Base-by-base conservation (phyloP, 2,329 filamentous ascomycete genomes). In the Magnaporthales sp. region DNA sequence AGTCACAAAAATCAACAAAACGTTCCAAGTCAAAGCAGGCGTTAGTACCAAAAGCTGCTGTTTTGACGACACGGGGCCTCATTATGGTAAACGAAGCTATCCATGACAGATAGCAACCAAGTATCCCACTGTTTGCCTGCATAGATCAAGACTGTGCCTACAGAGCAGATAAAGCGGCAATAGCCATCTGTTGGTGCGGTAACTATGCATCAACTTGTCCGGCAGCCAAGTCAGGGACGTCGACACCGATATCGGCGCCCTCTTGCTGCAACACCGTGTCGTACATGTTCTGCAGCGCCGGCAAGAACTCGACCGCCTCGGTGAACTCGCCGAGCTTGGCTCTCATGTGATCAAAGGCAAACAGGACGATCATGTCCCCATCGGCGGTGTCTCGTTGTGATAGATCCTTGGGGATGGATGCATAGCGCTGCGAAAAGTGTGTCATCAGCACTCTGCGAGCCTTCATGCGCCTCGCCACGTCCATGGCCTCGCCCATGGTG, bases 371-470 rank as follows among this genome's bases (percentile, higher is more conserved):
- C 80, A 88, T 84, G 68, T 86, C 81, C 24, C 77, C 78, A 32
- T 73, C 72, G 6, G 76, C 74, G 67, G 77, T 76, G 66, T 71
- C 68, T 68, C 68, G 70, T 27, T 70, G 64, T 58, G 68, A n/a
- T 13, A 70, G 70, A 32, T 65, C 46, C 51, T 74, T 79, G 1
- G 85, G 88, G 38, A 87, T 81, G 77, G 94, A 94, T 72, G 92
- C 90, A 77, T 99, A 99, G 8, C 95, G 85, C 80, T 99, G 95
- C 66, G 89, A 93, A 78, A 99, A 99, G 76, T 99, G 95, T 8
- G 95, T 99, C 63, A 99, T 83, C 66, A 99, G 79, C 19, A 95
- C 89, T 19, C 91, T 84, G 70, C 89, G 86, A 0, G 93, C 95
- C 30, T 84, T 78, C 95, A 99, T 99, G 62, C 81, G 79, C 13